A percentile compares a stretch with the other conserved stretches of the same genome.
Evolutionary conservation across 192 early-diverging fungal genomes (phyloP).

Genomic region (Rhizophagus prolifer): DNA sequence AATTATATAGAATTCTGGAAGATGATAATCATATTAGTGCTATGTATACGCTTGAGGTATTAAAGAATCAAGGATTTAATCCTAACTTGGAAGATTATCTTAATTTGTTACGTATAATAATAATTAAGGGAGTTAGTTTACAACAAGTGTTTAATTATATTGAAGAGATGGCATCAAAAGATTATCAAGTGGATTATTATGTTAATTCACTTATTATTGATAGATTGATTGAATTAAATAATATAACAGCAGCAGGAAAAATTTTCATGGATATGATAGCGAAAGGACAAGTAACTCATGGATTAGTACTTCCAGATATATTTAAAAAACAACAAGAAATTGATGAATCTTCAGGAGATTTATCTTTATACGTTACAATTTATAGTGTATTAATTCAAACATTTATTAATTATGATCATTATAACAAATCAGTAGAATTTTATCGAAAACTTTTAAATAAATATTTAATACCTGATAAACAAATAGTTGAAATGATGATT

Average conservation of each 20-base stretch:
- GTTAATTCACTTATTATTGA: neutral
- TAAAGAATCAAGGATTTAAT: neutral
- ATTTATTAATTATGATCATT: constrained; percentile 2
- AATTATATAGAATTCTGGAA: neutral
- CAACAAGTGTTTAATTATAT: neutral
- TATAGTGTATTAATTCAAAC: constrained; percentile 14
- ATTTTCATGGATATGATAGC: neutral
- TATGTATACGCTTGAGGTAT: neutral
- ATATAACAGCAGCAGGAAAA: neutral
- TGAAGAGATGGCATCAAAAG: neutral
- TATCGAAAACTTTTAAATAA: constrained; percentile 1
- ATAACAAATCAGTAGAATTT: neutral
- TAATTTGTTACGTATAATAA: neutral
- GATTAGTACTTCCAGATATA: neutral
- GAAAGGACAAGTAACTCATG: neutral
- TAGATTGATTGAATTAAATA: neutral
- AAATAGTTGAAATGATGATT: constrained; percentile 7
- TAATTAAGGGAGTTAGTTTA: neutral
- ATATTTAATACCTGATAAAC: neutral
- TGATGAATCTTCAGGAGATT: neutral
- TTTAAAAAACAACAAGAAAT: neutral
- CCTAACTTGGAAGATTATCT: neutral
- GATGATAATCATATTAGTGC: constrained; percentile 15
- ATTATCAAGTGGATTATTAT: neutral
- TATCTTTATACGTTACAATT: neutral